These are phyloP conservation scores for Pichia phayaonensis DNA, from an alignment of 805 yeast genomes.

Conservation along the genomic window DNA sequence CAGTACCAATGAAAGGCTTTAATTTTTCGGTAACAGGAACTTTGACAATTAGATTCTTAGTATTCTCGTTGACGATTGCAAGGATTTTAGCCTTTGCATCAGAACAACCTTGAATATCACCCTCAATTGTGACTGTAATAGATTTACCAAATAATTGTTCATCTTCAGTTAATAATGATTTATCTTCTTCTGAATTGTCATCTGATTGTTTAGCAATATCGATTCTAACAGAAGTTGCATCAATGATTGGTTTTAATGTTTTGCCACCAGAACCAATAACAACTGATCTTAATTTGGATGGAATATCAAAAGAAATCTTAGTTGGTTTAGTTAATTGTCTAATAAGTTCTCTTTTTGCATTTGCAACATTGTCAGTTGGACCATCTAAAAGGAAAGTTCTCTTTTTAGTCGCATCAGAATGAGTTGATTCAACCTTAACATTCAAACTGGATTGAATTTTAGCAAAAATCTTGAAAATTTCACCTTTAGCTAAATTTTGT, in stretches of 20 bases:
- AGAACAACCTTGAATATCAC: constrained; percentile 77
- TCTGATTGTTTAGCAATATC: constrained; percentile 44
- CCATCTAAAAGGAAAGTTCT: constrained; percentile 84
- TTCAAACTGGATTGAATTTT: constrained; percentile 51
- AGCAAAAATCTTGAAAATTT: constrained; percentile 59
- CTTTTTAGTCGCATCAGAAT: constrained; percentile 64
- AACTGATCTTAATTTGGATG: constrained; percentile 66
- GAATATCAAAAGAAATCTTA: constrained; percentile 52
- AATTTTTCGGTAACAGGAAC: constrained; percentile 37
- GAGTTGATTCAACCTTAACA: constrained; percentile 75
- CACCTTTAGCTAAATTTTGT: constrained; percentile 52
- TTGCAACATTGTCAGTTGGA: constrained; percentile 51
- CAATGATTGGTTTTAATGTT: constrained; percentile 71
- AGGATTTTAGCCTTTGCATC: constrained; percentile 64
- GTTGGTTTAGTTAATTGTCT: constrained; percentile 74
- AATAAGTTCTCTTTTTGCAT: constrained; percentile 69
- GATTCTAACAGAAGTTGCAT: constrained; percentile 57
- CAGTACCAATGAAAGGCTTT: constrained; percentile 38
- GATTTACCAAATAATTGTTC: constrained; percentile 55
- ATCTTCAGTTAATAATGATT: constrained; percentile 24
- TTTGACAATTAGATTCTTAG: constrained; percentile 47
- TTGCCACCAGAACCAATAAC: constrained; percentile 86
- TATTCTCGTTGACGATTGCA: constrained; percentile 68
- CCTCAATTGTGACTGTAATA: constrained; percentile 62
- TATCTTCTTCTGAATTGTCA: constrained; percentile 13